Evolutionary conservation across 2,329 filamentous ascomycete genomes (phyloP).

Genomic region (Penicillium sp.): DNA sequence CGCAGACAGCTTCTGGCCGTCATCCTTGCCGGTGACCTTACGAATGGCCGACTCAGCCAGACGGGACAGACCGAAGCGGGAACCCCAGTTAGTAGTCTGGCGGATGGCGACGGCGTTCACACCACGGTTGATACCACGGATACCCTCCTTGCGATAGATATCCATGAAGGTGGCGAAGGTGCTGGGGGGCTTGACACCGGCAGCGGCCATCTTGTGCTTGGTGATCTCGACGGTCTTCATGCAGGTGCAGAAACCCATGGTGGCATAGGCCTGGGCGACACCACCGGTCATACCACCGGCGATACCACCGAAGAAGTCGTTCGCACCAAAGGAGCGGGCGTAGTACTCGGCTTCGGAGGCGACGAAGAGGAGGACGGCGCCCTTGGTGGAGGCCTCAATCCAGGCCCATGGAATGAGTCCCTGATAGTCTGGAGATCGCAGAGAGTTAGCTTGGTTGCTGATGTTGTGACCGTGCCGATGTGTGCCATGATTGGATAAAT

Average conservation of each 20-base stretch:
- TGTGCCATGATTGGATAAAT: conserved; percentile 12
- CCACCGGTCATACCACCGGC: conserved; percentile 88
- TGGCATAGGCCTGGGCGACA: conserved; percentile 97
- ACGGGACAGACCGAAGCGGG: conserved; percentile 89
- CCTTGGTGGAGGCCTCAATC: conserved; percentile 99
- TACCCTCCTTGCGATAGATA: conserved; percentile 93
- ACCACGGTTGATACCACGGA: conserved; percentile 95
- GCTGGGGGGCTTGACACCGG: conserved; percentile 81
- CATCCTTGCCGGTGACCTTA: conserved; percentile 73
- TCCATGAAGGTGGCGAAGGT: conserved; percentile 96
- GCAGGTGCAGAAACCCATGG: conserved; percentile 99
- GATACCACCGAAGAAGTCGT: conserved; percentile 87
- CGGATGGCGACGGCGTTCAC: conserved; percentile 98
- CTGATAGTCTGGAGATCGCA: conserved; percentile 77
- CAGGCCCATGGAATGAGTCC: conserved; percentile 99
- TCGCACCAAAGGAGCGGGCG: conserved; percentile 79
- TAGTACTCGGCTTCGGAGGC: conserved; percentile 98
- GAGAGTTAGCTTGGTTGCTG: neutral
- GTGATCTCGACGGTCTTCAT: conserved; percentile 99
- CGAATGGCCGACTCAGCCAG: conserved; percentile 90
- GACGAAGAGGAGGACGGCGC: conserved; percentile 97
- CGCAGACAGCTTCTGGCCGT: conserved; percentile 75
- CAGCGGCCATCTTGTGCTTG: conserved; percentile 88
- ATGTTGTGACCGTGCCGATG: neutral
- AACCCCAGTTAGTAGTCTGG: conserved; percentile 99